Evolutionary conservation across 192 early-diverging fungal species (phyloP).

Genomic region (Coemansia sp.): DNA sequence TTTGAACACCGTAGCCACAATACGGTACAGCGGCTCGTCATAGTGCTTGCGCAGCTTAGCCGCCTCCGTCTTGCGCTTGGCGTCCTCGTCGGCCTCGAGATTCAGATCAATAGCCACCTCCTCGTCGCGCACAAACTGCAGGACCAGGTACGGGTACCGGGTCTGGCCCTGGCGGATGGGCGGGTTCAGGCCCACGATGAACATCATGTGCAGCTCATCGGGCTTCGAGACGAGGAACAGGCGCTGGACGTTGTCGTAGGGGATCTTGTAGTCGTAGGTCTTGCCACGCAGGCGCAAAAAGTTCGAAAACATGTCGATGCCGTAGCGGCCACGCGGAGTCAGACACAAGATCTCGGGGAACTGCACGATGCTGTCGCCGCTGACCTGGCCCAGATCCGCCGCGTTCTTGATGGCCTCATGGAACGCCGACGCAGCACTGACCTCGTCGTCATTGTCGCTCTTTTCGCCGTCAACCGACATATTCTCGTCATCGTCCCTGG

Average conservation of each 20-base stretch:
- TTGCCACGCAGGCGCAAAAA: conserved; percentile 96
- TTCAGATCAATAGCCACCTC: conserved; percentile 84
- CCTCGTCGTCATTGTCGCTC: conserved; percentile 66
- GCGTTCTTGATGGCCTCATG: conserved; percentile 91
- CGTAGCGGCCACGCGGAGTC: conserved; percentile 92
- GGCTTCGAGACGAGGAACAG: conserved; percentile 92
- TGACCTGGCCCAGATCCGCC: conserved; percentile 83
- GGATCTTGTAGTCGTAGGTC: conserved; percentile 97
- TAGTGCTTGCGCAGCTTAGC: conserved; percentile 80
- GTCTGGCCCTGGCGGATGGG: conserved; percentile 97
- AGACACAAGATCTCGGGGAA: conserved; percentile 90
- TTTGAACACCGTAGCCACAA: conserved; percentile 84
- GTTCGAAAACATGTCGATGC: conserved; percentile 87
- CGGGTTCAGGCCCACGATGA: conserved; percentile 95
- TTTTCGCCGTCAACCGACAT: conserved; percentile 34
- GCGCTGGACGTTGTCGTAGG: conserved; percentile 80
- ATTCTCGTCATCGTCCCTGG: conserved; percentile 51
- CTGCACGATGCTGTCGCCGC: conserved; percentile 85
- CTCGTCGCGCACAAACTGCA: conserved; percentile 95
- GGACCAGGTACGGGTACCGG: conserved; percentile 90
- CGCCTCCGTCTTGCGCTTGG: conserved; percentile 63
- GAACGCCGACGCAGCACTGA: conserved; percentile 71
- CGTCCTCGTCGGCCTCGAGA: conserved; percentile 75
- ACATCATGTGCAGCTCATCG: conserved; percentile 89
- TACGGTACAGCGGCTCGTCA: conserved; percentile 84